Base-by-base conservation (phyloP, 1,284 basidiomycete genomes). In the Mrakiaceae sp. region DNA sequence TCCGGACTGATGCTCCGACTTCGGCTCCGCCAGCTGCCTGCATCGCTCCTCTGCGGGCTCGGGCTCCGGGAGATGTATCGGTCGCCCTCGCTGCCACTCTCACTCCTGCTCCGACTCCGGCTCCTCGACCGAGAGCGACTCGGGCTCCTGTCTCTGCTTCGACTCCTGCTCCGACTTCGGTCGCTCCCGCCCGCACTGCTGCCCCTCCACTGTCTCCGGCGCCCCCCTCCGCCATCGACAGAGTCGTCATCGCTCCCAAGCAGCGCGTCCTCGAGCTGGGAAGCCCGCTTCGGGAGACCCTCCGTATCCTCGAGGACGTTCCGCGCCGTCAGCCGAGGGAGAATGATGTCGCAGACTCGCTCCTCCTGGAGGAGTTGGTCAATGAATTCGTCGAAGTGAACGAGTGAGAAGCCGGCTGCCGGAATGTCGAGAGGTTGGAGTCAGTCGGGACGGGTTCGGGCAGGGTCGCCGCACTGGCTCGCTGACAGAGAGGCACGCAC, bases 281-380 rank as follows among this genome's bases (percentile, higher is more conserved):
- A 91, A 73, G 87, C 84, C 16, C 91, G 79, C 3, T 88, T 86
- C 0, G 86, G 84, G 51, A 99, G 80, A 0, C 96, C 94, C 63
- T 91, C 88, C 39, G 85, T 88, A 71, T 96, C 92, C 78, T 98
- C 95, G 12, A 98, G 79, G 0, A 91, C 86, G 64, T 86, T 83
- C 16, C 96, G 83, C 78, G 87, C 91, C 2, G 85, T 84, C 68
- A 98, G 78, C 54, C 96, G 85, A 5, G 96, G 96, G 58, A 99
- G 78, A 70, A 98, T 98, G 70, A 93, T 89, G 76, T 98, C 95
- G 75, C 94, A 98, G 2, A 94, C 94, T 67, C 94, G 83, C 68
- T 98, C 94, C 74, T 96, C 86, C 1, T 81, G 84, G 40, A 98
- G 78, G 5, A 98, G 81, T 60, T 84, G 80, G 76, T 98, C 87